Evolutionary conservation across 2,329 filamentous ascomycete genomes (phyloP).

Genomic region (Huntiella decipiens): DNA sequence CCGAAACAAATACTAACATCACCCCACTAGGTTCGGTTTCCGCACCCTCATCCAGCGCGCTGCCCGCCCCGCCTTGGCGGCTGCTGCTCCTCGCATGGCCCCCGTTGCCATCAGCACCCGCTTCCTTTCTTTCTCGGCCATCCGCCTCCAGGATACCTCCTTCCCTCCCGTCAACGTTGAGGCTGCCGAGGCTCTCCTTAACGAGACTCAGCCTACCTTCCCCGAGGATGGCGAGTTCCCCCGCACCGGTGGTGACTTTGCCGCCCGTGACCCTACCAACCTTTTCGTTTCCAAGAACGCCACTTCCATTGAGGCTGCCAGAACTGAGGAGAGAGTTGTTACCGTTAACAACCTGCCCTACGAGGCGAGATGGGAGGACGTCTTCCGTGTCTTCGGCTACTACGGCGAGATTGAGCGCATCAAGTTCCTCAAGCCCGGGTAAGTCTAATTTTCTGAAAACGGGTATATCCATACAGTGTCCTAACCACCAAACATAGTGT

Average conservation of each 20-base stretch:
- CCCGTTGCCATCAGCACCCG: conserved; percentile 1
- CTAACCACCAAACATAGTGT: neutral
- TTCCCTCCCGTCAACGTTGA: neutral
- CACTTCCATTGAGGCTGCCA: conserved; percentile 5
- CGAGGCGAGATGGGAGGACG: conserved; percentile 10
- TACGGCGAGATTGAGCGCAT: conserved; percentile 11
- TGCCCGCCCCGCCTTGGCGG: conserved; percentile 4
- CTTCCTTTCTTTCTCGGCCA: conserved; percentile 4
- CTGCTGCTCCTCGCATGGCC: conserved; percentile 2
- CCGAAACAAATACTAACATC: neutral
- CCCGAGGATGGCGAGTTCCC: neutral
- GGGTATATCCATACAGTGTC: too few species aligned
- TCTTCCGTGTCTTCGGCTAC: conserved; percentile 11
- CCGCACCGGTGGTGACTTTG: neutral
- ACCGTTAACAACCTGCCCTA: conserved; percentile 6
- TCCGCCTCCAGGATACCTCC: neutral
- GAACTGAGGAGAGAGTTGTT: conserved; percentile 8
- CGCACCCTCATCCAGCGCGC: conserved; percentile 9
- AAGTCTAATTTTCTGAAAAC: neutral
- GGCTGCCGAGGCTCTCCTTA: conserved; percentile 1
- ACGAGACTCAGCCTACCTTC: neutral
- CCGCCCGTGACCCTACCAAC: conserved; percentile 4
- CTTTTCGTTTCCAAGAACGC: conserved; percentile 8
- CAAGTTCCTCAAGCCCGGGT: conserved; percentile 9
- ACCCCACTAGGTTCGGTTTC: conserved; percentile 6